Percentiles rank a stretch among this genome's conserved stretches.
phyloP scores from a whole-genome alignment of 2,329 filamentous ascomycete species.

The Fusarium tupiense region DNA sequence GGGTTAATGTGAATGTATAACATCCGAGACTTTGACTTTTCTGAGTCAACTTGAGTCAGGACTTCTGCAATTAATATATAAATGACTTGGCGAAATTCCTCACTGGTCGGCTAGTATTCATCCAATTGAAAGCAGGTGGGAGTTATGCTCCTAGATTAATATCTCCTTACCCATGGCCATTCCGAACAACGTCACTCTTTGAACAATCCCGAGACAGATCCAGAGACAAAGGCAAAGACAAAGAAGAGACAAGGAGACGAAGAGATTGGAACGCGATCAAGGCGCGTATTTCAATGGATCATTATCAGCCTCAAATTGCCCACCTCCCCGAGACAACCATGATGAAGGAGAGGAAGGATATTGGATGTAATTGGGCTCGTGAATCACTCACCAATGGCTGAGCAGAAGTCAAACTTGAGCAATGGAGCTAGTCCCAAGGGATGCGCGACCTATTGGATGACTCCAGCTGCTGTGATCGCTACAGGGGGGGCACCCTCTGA shows the following conservation, averaged over 20 bases:
- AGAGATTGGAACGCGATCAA: conserved; percentile 4
- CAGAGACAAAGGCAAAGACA: conserved; percentile 5
- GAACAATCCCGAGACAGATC: conserved; percentile 1
- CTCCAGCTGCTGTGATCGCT: background rate
- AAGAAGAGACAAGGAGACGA: background rate
- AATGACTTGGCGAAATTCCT: background rate
- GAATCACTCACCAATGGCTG: conserved; percentile 16
- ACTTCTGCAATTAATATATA: background rate
- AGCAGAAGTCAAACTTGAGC: conserved; percentile 2
- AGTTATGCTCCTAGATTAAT: background rate
- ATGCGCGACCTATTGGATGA: background rate
- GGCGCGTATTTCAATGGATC: background rate
- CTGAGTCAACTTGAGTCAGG: background rate
- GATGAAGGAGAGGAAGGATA: background rate
- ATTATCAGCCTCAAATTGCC: background rate
- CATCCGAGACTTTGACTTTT: background rate
- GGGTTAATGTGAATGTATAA: background rate
- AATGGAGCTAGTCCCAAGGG: background rate
- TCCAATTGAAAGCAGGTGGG: background rate
- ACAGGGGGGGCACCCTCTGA: background rate
- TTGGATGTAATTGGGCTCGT: background rate
- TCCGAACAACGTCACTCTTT: background rate
- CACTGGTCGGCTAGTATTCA: background rate
- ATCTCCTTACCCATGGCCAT: background rate
- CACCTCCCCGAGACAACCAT: background rate